Percentiles rank a stretch among this genome's conserved stretches.
phyloP scores from a whole-genome alignment of 2,329 filamentous ascomycete genomes.

The Fusarium tanahbumbuense region DNA sequence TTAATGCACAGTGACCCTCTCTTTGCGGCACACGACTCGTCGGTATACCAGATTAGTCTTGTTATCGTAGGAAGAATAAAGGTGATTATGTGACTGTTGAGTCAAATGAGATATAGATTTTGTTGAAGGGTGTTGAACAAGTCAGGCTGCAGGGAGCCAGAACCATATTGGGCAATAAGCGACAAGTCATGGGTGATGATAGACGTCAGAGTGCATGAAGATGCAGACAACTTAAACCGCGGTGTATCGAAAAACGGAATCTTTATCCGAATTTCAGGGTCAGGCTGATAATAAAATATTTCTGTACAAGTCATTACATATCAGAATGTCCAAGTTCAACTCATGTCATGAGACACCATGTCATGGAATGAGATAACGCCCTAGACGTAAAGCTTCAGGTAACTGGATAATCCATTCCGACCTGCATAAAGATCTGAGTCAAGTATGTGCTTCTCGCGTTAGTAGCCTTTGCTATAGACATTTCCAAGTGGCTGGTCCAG shows the following conservation, averaged over 20 bases:
- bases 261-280: background rate
- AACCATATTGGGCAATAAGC: constrained; percentile 26
- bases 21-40: constrained; percentile 11
- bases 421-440: background rate
- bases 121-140: constrained; percentile 25
- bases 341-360: background rate
- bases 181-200: background rate
- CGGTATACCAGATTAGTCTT: constrained; percentile 10
- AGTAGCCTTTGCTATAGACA: background rate
- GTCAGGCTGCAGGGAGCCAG: constrained; percentile 28
- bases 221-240: constrained; percentile 6
- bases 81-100: background rate
- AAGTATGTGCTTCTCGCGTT: background rate
- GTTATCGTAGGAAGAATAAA: background rate
- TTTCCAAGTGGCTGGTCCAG: constrained; percentile 3
- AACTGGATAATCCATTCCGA: background rate
- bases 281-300: background rate
- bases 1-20: constrained; percentile 8
- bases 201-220: constrained; percentile 21
- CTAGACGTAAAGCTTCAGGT: background rate
- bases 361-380: background rate
- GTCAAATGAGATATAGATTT: background rate
- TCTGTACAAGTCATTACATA: background rate
- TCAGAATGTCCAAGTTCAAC: background rate
- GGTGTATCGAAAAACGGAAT: background rate